Percentiles rank a stretch among this genome's conserved stretches.
phyloP scores from a whole-genome alignment of 108 stramenopile species.

The Pseudonitzschia pungens region DNA sequence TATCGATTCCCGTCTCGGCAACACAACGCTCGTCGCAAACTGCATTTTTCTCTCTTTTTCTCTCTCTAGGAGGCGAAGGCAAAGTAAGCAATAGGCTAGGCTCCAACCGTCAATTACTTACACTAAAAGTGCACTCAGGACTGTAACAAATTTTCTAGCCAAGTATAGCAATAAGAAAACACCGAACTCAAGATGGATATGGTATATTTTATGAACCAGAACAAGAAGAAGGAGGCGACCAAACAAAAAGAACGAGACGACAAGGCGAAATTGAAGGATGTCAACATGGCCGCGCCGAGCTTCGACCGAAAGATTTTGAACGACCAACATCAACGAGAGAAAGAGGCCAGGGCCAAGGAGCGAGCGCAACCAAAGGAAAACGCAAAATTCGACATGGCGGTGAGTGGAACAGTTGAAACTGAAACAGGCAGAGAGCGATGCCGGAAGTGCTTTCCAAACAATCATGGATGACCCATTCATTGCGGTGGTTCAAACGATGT shows the following conservation, averaged over 20 bases:
- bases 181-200: conserved; percentile 27
- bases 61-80: too few species aligned
- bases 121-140: too few species aligned
- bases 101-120: too few species aligned
- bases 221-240: conserved; percentile 38
- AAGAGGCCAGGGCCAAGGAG: conserved; percentile 25
- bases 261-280: conserved; percentile 39
- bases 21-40: too few species aligned
- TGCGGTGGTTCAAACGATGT: not conserved
- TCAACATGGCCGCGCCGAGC: conserved; percentile 34
- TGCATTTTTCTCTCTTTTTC: too few species aligned
- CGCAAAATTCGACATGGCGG: conserved; percentile 39
- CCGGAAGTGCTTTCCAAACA: not conserved
- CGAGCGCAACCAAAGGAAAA: conserved; percentile 36
- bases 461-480: not conserved
- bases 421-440: too few species aligned
- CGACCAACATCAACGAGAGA: conserved; percentile 40
- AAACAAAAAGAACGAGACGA: conserved; percentile 38
- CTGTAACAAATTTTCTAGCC: too few species aligned
- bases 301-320: conserved; percentile 39
- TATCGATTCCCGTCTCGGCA: too few species aligned
- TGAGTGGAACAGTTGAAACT: not conserved
- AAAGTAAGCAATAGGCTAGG: too few species aligned
- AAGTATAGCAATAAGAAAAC: not conserved
- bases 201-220: conserved; percentile 45